Percentiles rank a stretch among this genome's conserved stretches.
Conservation (phyloP, 768 basidiomycete genomes). For the Pleurotus eryngii region DNA sequence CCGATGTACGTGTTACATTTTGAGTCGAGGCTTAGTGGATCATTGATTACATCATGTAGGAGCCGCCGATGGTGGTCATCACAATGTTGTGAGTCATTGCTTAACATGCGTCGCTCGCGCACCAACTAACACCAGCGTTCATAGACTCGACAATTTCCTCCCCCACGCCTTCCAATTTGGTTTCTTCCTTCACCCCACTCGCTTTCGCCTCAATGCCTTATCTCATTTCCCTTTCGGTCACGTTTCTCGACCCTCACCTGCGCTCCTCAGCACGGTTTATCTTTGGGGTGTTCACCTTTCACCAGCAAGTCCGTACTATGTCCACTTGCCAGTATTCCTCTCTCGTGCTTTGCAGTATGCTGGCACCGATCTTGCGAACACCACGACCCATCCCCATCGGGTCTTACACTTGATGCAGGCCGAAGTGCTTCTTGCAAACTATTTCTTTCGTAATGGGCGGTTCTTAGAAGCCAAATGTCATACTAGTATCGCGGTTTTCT, state of each 20-base stretch:
- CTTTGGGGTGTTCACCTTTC: conserved; percentile 54
- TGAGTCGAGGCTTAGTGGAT: neutral
- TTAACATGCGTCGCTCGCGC: neutral
- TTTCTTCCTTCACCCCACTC: conserved; percentile 56
- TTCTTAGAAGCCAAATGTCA: conserved; percentile 61
- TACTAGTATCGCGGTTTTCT: conserved; percentile 47
- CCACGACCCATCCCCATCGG: conserved; percentile 43
- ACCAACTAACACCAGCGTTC: neutral
- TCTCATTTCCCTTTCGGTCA: conserved; percentile 47
- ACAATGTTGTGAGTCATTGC: conserved; percentile 31
- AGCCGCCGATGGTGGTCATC: conserved; percentile 34
- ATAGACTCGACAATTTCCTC: conserved; percentile 57
- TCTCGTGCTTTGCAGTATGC: conserved; percentile 47
- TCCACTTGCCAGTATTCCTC: conserved; percentile 45
- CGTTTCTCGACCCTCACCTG: conserved; percentile 43
- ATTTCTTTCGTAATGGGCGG: conserved; percentile 59
- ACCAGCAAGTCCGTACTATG: conserved; percentile 31
- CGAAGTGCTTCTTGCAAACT: conserved; percentile 62
- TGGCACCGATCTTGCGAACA: conserved; percentile 33
- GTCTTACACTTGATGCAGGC: conserved; percentile 57
- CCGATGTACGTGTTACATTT: conserved; percentile 7
- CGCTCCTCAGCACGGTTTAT: conserved; percentile 45
- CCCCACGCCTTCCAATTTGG: conserved; percentile 58
- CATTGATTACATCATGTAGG: conserved; percentile 22
- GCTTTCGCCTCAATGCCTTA: conserved; percentile 46